Conservation (phyloP, 2,329 filamentous ascomycete species). For the Penicillium sp. region DNA sequence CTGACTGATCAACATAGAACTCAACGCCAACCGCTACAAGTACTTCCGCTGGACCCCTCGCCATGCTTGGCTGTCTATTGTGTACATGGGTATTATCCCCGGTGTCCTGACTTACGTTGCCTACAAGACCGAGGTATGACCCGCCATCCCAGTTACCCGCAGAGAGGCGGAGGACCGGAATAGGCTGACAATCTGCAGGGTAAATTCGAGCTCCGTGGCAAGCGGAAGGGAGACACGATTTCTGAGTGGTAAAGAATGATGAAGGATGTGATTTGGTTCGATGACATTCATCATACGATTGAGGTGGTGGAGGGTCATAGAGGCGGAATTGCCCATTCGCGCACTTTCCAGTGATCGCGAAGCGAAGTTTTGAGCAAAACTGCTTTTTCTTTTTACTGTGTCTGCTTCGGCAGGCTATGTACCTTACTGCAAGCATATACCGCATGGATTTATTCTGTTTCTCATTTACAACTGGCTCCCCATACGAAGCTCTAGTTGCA, state of each 20-base stretch:
- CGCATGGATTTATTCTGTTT: slow-evolving; percentile 29
- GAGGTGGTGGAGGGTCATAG: background rate
- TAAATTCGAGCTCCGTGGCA: slow-evolving; percentile 80
- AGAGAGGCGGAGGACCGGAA: background rate
- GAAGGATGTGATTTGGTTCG: slow-evolving; percentile 2
- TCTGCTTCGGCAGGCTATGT: slow-evolving; percentile 22
- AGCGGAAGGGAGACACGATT: slow-evolving; percentile 84
- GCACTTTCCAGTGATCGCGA: background rate
- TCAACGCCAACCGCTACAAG: slow-evolving; percentile 82
- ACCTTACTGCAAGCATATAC: slow-evolving; percentile 36
- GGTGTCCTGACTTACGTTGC: slow-evolving; percentile 67
- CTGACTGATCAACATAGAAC: slow-evolving; percentile 56
- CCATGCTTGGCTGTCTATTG: slow-evolving; percentile 76
- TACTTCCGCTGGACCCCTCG: slow-evolving; percentile 92
- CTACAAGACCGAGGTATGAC: slow-evolving; percentile 82
- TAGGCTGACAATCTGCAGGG: slow-evolving; percentile 59
- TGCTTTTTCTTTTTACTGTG: slow-evolving; percentile 6
- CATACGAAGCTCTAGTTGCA: background rate
- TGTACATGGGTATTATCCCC: slow-evolving; percentile 75
- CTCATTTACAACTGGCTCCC: background rate
- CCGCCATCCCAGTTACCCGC: background rate
- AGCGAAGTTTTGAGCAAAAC: slow-evolving; percentile 1
- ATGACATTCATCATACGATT: background rate
- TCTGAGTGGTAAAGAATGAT: slow-evolving; percentile 64
- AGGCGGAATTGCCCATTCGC: background rate